phyloP scores from a whole-genome alignment of 1,139 yeast genomes.

The Hanseniaspora sp. region DNA sequence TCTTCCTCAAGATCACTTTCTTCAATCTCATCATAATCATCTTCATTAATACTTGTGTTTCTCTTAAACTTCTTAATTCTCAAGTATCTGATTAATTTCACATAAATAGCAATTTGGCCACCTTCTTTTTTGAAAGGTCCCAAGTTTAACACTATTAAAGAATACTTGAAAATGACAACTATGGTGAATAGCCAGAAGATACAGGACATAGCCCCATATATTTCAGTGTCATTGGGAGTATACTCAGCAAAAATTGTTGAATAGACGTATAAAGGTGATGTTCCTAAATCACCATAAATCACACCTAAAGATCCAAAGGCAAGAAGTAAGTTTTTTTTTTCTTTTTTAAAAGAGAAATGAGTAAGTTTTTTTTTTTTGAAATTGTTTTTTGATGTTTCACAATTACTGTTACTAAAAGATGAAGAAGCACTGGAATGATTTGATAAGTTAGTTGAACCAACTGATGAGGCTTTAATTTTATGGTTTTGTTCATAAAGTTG shows the following conservation, averaged over 20 bases:
- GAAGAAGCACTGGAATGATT: background rate
- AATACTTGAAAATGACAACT: conserved; percentile 43
- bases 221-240: conserved; percentile 33
- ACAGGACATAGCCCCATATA: conserved; percentile 43
- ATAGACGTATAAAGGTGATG: conserved; percentile 47
- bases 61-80: conserved; percentile 3
- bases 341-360: too few species aligned
- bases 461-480: background rate
- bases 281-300: conserved; percentile 52
- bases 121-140: conserved; percentile 54
- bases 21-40: conserved; percentile 5
- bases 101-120: conserved; percentile 51
- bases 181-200: conserved; percentile 47
- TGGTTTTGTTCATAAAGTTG: background rate
- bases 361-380: background rate
- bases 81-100: conserved; percentile 34
- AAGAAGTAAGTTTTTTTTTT: conserved; percentile 2
- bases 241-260: conserved; percentile 35
- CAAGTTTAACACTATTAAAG: conserved; percentile 37
- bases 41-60: background rate
- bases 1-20: background rate
- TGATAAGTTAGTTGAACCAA: too few species aligned
- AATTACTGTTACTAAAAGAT: background rate
- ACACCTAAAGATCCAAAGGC: conserved; percentile 36
- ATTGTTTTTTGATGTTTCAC: background rate